These are phyloP conservation scores for Neurospora sp. DNA, from an alignment of 495 filamentous ascomycete species.

Conservation along the genomic window DNA sequence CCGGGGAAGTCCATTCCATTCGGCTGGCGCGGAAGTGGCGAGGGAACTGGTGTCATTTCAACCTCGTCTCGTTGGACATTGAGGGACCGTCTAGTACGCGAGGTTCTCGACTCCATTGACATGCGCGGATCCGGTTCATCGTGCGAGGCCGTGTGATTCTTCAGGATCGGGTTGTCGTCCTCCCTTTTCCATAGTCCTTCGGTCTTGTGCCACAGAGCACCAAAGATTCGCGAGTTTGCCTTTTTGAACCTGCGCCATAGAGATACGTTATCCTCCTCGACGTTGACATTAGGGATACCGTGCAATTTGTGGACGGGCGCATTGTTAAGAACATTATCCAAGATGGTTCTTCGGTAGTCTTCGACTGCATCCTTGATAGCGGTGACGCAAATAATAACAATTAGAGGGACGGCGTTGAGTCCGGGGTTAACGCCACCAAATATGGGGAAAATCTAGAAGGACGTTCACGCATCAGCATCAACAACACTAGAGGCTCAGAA, in stretches of 20 bases:
- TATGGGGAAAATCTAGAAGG: constrained; percentile 77
- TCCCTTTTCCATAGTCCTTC: constrained; percentile 35
- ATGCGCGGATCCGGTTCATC: constrained; percentile 46
- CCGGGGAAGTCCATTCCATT: constrained; percentile 16
- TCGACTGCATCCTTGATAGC: constrained; percentile 95
- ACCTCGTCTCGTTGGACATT: constrained; percentile 50
- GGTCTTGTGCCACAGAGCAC: constrained; percentile 41
- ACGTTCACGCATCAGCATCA: constrained; percentile 1
- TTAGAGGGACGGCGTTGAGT: constrained; percentile 81
- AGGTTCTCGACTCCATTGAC: constrained; percentile 54
- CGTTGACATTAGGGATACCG: constrained; percentile 90
- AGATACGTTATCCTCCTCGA: constrained; percentile 73
- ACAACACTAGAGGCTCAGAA: not conserved
- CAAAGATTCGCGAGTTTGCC: constrained; percentile 58
- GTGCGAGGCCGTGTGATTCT: constrained; percentile 22
- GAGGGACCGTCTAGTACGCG: constrained; percentile 52
- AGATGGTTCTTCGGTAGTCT: constrained; percentile 85
- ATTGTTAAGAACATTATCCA: constrained; percentile 94
- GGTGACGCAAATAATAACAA: constrained; percentile 88
- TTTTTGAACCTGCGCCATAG: constrained; percentile 90
- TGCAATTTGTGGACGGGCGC: constrained; percentile 84
- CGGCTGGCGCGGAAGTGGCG: constrained; percentile 49
- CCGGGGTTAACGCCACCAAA: constrained; percentile 90
- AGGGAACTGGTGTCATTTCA: constrained; percentile 93
- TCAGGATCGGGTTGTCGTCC: constrained; percentile 12